phyloP scores from a whole-genome alignment of 805 yeast genomes.

The Nakazawaea ernobii region DNA sequence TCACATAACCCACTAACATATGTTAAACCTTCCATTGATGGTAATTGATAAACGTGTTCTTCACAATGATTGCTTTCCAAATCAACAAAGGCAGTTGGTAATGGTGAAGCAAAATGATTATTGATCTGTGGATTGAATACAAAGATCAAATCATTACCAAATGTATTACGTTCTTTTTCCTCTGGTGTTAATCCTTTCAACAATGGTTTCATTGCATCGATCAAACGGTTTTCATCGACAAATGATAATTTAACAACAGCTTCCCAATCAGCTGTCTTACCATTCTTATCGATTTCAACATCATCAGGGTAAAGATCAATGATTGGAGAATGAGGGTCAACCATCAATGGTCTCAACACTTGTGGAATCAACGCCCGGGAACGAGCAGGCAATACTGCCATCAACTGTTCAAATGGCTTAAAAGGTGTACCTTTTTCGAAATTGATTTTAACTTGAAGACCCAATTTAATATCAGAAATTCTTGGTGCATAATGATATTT shows the following conservation, averaged over 20 bases:
- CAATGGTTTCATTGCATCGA: slow-evolving; percentile 65
- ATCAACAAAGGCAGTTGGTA: slow-evolving; percentile 72
- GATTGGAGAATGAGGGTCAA: slow-evolving; percentile 80
- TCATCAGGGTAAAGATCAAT: slow-evolving; percentile 86
- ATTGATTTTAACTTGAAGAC: slow-evolving; percentile 55
- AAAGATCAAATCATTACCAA: slow-evolving; percentile 67
- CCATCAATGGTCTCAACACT: slow-evolving; percentile 76
- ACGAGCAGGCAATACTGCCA: slow-evolving; percentile 96
- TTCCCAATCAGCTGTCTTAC: slow-evolving; percentile 96
- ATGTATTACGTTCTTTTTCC: slow-evolving; percentile 68
- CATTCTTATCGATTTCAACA: slow-evolving; percentile 86
- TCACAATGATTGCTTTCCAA: slow-evolving; percentile 74
- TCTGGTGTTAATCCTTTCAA: slow-evolving; percentile 59
- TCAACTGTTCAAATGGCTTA: slow-evolving; percentile 89
- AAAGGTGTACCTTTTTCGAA: slow-evolving; percentile 77
- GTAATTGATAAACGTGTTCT: slow-evolving; percentile 51
- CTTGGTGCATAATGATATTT: slow-evolving; percentile 90
- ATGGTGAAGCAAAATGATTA: slow-evolving; percentile 63
- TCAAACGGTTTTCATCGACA: slow-evolving; percentile 76
- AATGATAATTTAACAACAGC: slow-evolving; percentile 91
- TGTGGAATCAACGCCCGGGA: slow-evolving; percentile 75
- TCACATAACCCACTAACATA: slow-evolving; percentile 52
- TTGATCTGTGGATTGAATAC: slow-evolving; percentile 72
- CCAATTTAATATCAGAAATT: slow-evolving; percentile 77
- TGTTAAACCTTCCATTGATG: slow-evolving; percentile 34